These are phyloP conservation scores for Butyriboletus loyo DNA, from an alignment of 768 basidiomycete genomes.

Conservation along the genomic window DNA sequence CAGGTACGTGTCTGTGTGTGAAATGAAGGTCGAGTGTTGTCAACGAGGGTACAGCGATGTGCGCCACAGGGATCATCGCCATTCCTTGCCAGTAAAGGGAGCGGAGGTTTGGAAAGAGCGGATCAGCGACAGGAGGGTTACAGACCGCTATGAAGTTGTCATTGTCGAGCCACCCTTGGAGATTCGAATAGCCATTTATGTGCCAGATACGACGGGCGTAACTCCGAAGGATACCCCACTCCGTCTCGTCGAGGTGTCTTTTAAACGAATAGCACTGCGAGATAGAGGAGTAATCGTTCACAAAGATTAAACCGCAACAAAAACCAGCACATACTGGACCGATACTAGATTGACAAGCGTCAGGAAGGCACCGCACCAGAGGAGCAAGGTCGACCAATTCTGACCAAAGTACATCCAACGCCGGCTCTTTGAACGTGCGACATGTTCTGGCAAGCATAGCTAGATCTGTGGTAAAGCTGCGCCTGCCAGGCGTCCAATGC, in stretches of 20 bases:
- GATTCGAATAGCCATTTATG: neutral
- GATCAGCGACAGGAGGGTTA: neutral
- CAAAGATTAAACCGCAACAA: no score
- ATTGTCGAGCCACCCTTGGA: neutral
- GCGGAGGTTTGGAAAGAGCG: constrained; percentile 3
- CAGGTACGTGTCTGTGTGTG: neutral
- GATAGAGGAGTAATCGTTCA: no score
- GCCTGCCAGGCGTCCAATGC: neutral
- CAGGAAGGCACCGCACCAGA: neutral
- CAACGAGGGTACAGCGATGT: neutral
- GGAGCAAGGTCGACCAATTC: neutral
- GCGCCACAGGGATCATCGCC: neutral
- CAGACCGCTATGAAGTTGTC: neutral
- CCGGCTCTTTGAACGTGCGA: constrained; percentile 5
- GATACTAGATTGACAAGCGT: neutral
- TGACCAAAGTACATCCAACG: constrained; percentile 6
- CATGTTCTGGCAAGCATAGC: constrained; percentile 1
- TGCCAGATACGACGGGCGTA: constrained; percentile 1
- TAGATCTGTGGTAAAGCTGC: neutral
- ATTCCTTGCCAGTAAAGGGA: neutral
- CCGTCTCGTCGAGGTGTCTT: no score
- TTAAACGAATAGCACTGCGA: no score
- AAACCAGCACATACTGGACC: no score
- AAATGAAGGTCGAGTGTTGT: neutral
- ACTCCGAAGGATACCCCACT: neutral